phyloP scores from a whole-genome alignment of 1,139 yeast genomes.

The Debaryomyces subglobosus region DNA sequence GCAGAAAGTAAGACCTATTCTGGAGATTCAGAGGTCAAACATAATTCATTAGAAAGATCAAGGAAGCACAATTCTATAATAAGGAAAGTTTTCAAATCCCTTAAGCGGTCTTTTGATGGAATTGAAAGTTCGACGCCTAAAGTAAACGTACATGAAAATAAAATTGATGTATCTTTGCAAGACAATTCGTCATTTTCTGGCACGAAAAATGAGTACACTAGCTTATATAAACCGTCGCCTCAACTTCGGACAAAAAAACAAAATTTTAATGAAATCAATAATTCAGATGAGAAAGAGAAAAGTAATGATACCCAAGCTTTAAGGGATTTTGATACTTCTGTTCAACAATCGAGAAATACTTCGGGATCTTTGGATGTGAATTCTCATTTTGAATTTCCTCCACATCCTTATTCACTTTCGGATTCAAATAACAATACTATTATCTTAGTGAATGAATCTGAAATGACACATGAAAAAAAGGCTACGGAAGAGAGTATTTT shows the following conservation, averaged over 20 bases:
- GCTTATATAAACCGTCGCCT: slow-evolving; percentile 9
- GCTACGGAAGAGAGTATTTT: slow-evolving; percentile 15
- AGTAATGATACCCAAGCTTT: not conserved
- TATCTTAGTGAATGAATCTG: not conserved
- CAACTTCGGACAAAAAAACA: not conserved
- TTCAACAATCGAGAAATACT: slow-evolving; percentile 2
- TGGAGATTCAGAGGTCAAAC: not conserved
- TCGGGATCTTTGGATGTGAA: slow-evolving; percentile 20
- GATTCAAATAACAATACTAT: not conserved
- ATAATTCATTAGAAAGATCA: not conserved
- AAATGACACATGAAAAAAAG: slow-evolving; percentile 4
- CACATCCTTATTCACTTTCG: not conserved
- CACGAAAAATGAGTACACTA: slow-evolving; percentile 4
- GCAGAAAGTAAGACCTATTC: not conserved
- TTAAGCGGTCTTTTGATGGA: slow-evolving; percentile 14
- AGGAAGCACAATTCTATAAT: slow-evolving; percentile 19
- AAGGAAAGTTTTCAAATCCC: slow-evolving; percentile 21
- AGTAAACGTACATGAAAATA: not conserved
- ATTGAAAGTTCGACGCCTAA: not conserved
- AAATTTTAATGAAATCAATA: not conserved
- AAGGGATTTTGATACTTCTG: no score
- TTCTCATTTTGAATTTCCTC: slow-evolving; percentile 21
- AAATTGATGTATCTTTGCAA: not conserved
- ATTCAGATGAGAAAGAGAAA: not conserved
- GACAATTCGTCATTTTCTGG: not conserved